Base-by-base conservation (phyloP, 192 early-diverging fungal genomes). In the Geranomyces michiganensis region DNA sequence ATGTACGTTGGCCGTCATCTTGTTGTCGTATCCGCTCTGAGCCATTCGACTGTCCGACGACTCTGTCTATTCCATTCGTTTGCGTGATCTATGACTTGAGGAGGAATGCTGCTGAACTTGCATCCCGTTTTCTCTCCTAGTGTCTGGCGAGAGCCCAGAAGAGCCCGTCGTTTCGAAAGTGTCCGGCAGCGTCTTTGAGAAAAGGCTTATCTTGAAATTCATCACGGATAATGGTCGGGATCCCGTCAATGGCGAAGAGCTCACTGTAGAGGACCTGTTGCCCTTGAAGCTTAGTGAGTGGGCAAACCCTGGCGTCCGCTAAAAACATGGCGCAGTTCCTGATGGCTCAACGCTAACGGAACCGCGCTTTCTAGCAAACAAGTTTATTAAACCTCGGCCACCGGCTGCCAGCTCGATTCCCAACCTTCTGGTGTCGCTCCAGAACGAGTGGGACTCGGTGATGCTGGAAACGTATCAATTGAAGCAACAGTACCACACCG, bases 371-470 rank as follows among this genome's bases (percentile, higher is more conserved):
- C 8, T 31, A 72, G 72, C 75, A 60, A 73, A 41, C 45, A 81
- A 86, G 67, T 83, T 86, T 0, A 88, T 94, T 32, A 90, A 88
- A 62, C 97, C 97, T 24, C 90, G 93, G 21, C 93, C 93, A 36
- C 95, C 97, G 26, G 88, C 91, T 12, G 79, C 92, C 70, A 96
- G 93, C 32, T 98, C 96, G 21, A 88, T 99, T 41, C 97, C 97
- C 14, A 88, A 93, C 29, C 82, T 97, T 22, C 85, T 99, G 17
- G 81, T 88, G 12, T 84, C 90, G 1, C 88, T 99, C 43, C 97
- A 99, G 73, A 94, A 94, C 76, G 97, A 99, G 75, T 99, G 93
- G 92, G 97, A 99, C 70, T 84, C 92, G n/a, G 79, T 93, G 17
- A 94, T 97, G 84, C 84, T 99, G 27, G 97, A 99, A 82, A 92